phyloP scores from a whole-genome alignment of 164 flowering plant species.

The Brasenia schreberi region DNA sequence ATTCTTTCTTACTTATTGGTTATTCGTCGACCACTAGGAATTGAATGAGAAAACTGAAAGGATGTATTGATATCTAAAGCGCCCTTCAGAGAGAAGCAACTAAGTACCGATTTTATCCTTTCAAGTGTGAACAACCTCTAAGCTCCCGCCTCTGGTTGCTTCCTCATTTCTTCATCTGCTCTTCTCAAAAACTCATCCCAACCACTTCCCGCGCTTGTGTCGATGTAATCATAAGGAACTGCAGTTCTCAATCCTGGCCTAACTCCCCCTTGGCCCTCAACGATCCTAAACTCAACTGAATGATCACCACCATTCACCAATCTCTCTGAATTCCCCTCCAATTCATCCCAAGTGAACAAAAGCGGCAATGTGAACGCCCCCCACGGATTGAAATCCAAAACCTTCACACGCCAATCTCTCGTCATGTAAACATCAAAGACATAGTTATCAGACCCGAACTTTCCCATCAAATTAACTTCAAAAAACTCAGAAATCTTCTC shows the following conservation, averaged over 20 bases:
- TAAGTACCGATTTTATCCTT: too few species aligned
- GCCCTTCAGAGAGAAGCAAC: too few species aligned
- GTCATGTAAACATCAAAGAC: constrained; percentile 79
- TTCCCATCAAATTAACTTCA: constrained; percentile 21
- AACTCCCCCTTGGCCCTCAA: constrained; percentile 60
- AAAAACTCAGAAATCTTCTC: constrained; percentile 34
- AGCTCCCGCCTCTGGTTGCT: constrained; percentile 28
- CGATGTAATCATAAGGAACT: constrained; percentile 90
- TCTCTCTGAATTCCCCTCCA: constrained; percentile 26
- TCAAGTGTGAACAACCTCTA: not conserved
- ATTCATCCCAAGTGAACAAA: constrained; percentile 75
- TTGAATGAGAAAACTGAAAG: too few species aligned
- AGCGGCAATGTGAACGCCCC: constrained; percentile 66
- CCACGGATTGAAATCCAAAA: constrained; percentile 89
- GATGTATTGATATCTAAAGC: too few species aligned
- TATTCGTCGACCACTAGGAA: too few species aligned
- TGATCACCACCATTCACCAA: not conserved
- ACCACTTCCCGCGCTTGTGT: constrained; percentile 78
- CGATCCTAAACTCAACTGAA: constrained; percentile 33
- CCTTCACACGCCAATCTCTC: constrained; percentile 44
- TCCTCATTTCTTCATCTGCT: constrained; percentile 43
- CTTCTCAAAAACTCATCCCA: constrained; percentile 84
- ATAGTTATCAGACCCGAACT: constrained; percentile 56
- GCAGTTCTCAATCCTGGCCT: constrained; percentile 90
- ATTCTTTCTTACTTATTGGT: too few species aligned